A percentile compares a stretch with the other conserved stretches of the same genome.
Conservation (phyloP, 257 asterid genomes). For the Osmanthus fragrans region DNA sequence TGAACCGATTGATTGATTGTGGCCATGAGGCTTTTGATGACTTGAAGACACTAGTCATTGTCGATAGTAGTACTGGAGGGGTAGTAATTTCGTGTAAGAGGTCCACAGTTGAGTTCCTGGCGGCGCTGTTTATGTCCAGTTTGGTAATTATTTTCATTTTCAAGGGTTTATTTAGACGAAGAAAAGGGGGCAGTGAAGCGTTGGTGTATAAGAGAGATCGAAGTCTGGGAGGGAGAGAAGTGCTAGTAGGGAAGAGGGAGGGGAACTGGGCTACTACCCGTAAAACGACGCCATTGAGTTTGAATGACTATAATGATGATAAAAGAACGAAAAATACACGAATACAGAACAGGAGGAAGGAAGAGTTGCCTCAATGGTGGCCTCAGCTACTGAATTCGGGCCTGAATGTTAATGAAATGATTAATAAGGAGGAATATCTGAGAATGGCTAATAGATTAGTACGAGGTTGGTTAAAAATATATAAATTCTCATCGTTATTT, state of each 20-base stretch:
- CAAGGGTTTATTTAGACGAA: constrained; percentile 41
- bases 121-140: constrained; percentile 42
- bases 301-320: constrained; percentile 15
- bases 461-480: constrained; percentile 58
- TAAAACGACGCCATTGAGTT: constrained; percentile 41
- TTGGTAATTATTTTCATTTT: constrained; percentile 41
- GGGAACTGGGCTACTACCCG: constrained; percentile 22
- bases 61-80: constrained; percentile 43
- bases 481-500: background rate
- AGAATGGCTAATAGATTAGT: constrained; percentile 60
- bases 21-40: constrained; percentile 66
- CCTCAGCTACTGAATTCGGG: constrained; percentile 43
- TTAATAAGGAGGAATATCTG: constrained; percentile 67
- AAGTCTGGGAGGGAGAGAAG: constrained; percentile 91
- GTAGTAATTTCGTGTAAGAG: constrained; percentile 67
- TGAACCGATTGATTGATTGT: constrained; percentile 40
- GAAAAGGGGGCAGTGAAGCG: constrained; percentile 34
- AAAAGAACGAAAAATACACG: constrained; percentile 27
- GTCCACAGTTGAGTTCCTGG: constrained; percentile 67
- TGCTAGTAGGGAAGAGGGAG: constrained; percentile 67
- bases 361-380: constrained; percentile 91
- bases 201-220: constrained; percentile 79
- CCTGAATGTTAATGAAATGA: constrained; percentile 24
- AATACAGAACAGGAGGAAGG: constrained; percentile 41
- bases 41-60: constrained; percentile 51